Evolutionary conservation across 129 eudicot genomes (phyloP).

Genomic region (Smallanthus sonchifolius): DNA sequence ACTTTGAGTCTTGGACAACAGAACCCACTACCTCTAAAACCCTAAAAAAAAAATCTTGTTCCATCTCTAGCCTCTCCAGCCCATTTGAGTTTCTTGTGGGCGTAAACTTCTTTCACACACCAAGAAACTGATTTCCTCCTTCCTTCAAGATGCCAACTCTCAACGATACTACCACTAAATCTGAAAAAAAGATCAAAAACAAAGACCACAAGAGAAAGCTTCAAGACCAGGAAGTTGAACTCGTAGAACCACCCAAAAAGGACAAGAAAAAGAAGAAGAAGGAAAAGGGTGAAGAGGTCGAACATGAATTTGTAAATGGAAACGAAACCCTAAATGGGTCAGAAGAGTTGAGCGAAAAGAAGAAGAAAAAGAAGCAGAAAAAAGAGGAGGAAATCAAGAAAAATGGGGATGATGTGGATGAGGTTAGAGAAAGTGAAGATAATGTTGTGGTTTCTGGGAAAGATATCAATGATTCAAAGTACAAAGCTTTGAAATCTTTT

Average conservation of each 20-base stretch:
- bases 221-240: conserved; percentile 40
- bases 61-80: conserved; percentile 12
- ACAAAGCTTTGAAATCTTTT: conserved; percentile 55
- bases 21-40: conserved; percentile 33
- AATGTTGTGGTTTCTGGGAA: conserved; percentile 91
- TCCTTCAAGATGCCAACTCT: conserved; percentile 31
- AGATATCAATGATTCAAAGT: conserved; percentile 58
- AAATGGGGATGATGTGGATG: conserved; percentile 19
- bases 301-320: conserved; percentile 20
- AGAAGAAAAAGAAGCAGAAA: conserved; percentile 34
- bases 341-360: conserved; percentile 28
- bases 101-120: not conserved
- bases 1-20: not conserved
- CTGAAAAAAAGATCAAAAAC: conserved; percentile 48
- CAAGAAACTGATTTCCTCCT: conserved; percentile 16
- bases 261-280: conserved; percentile 55
- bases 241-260: conserved; percentile 27
- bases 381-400: conserved; percentile 12
- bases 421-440: conserved; percentile 45
- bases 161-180: conserved; percentile 23
- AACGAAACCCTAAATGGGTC: conserved; percentile 26
- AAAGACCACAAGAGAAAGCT: conserved; percentile 59
- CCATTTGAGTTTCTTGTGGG: conserved; percentile 19
- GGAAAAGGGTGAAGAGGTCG: conserved; percentile 19
- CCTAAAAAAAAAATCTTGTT: conserved; percentile 17